Conservation (phyloP, 192 early-diverging fungal genomes). For the Jimgerdemannia lactiflua region DNA sequence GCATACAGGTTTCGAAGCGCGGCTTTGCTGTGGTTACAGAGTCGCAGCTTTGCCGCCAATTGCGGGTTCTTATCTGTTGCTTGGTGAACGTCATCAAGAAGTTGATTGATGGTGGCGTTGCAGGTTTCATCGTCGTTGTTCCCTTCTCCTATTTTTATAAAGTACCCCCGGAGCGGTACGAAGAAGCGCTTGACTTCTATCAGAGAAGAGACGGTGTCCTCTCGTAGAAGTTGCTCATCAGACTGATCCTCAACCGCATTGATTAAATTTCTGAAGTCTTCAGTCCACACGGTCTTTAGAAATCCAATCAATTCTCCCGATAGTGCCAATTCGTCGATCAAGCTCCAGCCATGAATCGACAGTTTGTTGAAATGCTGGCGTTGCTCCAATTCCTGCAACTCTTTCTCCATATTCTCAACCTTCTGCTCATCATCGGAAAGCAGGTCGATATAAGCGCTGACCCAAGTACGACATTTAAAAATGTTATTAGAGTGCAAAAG, state of each 20-base stretch:
- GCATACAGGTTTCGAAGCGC: slow-evolving; percentile 7
- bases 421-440: neutral
- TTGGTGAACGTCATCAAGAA: too few species aligned
- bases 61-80: neutral
- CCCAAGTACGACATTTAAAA: neutral
- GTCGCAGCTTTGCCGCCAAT: neutral
- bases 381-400: neutral
- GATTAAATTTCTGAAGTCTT: slow-evolving; percentile 5
- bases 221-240: slow-evolving; percentile 2
- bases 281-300: neutral
- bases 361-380: neutral
- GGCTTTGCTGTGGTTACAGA: neutral
- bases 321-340: neutral
- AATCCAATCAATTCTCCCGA: neutral
- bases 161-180: too few species aligned
- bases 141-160: too few species aligned
- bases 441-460: neutral
- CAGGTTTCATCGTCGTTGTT: too few species aligned
- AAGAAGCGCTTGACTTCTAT: too few species aligned
- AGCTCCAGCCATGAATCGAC: neutral
- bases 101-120: too few species aligned
- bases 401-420: neutral
- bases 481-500: neutral
- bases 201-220: neutral
- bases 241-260: slow-evolving; percentile 4